Evolutionary conservation across 768 basidiomycete species (phyloP), one percentile per base, ranked within the genome.

Genomic region (Coprinopsis cinerea): DNA sequence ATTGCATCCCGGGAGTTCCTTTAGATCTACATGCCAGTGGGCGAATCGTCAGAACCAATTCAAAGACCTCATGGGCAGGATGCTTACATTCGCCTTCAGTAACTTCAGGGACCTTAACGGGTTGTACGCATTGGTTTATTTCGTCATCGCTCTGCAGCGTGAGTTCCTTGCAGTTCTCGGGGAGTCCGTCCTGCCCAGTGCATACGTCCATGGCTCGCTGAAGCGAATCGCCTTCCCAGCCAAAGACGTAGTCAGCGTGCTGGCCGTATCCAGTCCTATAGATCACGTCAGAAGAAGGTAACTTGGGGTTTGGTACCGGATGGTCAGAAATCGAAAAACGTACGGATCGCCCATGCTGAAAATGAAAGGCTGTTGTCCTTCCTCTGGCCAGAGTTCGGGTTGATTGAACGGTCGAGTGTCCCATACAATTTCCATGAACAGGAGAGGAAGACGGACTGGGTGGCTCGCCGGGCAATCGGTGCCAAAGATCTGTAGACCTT

Each of bases 291-390:
- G 10, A 34, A 23, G 27, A 34, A 15, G 3, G 4, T 25, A 30
- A 18, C 26, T 27, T 25, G 17, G 25, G n/a, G n/a, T n/a, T n/a
- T 10, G 11, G 44, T 18, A 34, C 30, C 30, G 20, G n/a, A 18
- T 20, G 35, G 3, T 28, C 27, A 10, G 3, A 26, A 5, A n/a
- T 20, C n/a, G 18, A 27, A 43, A 1, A 2, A 49, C 53, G 35
- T 39, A 54, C 53, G 53, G 53, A 24, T 56, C 55, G 27, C 55
- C 55, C 55, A 56, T 56, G 40, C 52, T 53, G 28, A 50, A 53
- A 4, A 54, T 44, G 41, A 54, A 35, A 14, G 53, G 53, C 40
- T 54, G 53, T 17, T 24, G 47, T 2, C 53, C 53, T 24, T 54
- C 53, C 11, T 14, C 24, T 10, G 51, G 51, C 51, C 51, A 52